phyloP scores from a whole-genome alignment of 805 yeast species.

The Nakazawaea pomicola region DNA sequence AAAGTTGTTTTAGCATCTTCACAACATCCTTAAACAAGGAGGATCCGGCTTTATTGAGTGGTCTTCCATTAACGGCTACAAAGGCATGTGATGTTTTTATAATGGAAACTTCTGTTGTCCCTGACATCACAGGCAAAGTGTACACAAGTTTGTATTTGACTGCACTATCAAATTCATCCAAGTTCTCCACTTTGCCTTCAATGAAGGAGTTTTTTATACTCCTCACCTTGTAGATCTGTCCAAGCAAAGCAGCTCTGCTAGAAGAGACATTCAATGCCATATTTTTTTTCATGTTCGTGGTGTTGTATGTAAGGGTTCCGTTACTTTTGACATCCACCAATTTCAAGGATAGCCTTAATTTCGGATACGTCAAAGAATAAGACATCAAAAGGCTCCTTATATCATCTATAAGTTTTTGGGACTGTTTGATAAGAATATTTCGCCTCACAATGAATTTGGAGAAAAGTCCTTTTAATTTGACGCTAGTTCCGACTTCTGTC shows the following conservation, averaged over 20 bases:
- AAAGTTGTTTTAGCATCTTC: conserved; percentile 21
- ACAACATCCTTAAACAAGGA: conserved; percentile 18
- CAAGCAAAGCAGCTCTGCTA: conserved; percentile 13
- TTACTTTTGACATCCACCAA: conserved; percentile 17
- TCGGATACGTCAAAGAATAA: conserved; percentile 26
- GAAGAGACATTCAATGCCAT: conserved; percentile 14
- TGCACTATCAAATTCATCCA: neutral
- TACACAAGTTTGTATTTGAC: conserved; percentile 15
- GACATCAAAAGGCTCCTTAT: conserved; percentile 22
- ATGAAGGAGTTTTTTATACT: conserved; percentile 15
- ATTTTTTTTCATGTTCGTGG: conserved; percentile 10
- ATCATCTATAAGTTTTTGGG: conserved; percentile 20
- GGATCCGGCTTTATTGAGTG: conserved; percentile 18
- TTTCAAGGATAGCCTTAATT: conserved; percentile 27
- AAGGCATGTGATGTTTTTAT: conserved; percentile 20
- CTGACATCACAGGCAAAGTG: conserved; percentile 30
- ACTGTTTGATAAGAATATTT: conserved; percentile 23
- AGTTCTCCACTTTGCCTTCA: conserved; percentile 10
- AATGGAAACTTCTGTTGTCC: conserved; percentile 20
- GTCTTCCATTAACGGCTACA: conserved; percentile 30
- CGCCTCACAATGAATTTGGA: conserved; percentile 28
- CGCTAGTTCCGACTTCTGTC: conserved; percentile 30
- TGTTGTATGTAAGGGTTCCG: conserved; percentile 14
- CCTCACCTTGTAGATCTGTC: conserved; percentile 17
- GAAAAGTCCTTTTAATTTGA: conserved; percentile 28